Percentiles rank a stretch among this genome's conserved stretches.
Conservation (phyloP, 2,329 filamentous ascomycete species). For the Talaromyces sp. region DNA sequence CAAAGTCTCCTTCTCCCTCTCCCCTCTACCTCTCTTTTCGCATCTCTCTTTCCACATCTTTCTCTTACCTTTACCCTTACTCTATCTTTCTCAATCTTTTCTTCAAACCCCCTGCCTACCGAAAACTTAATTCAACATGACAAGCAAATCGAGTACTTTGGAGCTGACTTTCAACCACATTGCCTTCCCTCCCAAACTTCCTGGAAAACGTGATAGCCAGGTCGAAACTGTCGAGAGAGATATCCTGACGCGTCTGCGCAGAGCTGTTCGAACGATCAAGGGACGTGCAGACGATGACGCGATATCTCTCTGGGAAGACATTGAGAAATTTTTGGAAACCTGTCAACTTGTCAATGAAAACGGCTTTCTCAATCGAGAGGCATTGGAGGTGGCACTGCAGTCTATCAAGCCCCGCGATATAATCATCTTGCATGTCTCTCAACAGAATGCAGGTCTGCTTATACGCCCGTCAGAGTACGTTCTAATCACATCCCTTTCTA, state of each 20-base stretch:
- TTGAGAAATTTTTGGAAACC: slow-evolving; percentile 13
- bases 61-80: background rate
- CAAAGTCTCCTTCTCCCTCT: background rate
- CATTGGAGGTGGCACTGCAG: slow-evolving; percentile 26
- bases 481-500: background rate
- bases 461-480: slow-evolving; percentile 28
- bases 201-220: slow-evolving; percentile 28
- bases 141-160: background rate
- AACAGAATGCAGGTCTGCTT: slow-evolving; percentile 48
- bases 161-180: slow-evolving; percentile 29
- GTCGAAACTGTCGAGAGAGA: slow-evolving; percentile 22
- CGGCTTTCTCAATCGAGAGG: slow-evolving; percentile 17
- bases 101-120: background rate
- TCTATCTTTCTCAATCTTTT: background rate
- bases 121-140: background rate
- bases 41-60: background rate
- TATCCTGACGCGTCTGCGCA: slow-evolving; percentile 27
- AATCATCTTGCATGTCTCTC: slow-evolving; percentile 42
- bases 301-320: background rate
- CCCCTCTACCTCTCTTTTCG: background rate
- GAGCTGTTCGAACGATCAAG: slow-evolving; percentile 21
- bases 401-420: slow-evolving; percentile 25
- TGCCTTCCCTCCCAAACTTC: slow-evolving; percentile 35
- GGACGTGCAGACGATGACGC: slow-evolving; percentile 15
- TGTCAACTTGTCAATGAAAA: slow-evolving; percentile 17